Evolutionary conservation across 352 stramenopile species (phyloP), one percentile per base, ranked within the genome.

Genomic region (Phytophthora sojae): DNA sequence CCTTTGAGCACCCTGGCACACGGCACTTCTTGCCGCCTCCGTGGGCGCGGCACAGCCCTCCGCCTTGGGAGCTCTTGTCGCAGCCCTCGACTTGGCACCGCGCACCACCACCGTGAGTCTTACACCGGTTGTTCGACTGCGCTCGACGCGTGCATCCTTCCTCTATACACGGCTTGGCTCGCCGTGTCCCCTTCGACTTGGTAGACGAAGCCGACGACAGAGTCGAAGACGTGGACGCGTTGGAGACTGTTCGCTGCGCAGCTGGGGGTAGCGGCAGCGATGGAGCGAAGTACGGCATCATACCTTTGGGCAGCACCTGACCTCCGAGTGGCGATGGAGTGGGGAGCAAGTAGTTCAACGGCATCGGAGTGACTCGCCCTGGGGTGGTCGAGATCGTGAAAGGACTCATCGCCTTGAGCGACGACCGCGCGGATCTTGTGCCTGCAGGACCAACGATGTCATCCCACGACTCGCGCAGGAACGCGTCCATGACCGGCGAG

Each of bases 71-170:
- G 49, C 85, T 93, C 67, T 94, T 95, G 61, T 87, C 77, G 32
- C 88, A 95, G 8, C 80, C 83, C 12, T 73, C 51, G 26, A 90
- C 77, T 62, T 91, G 84, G 74, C 88, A 95, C 42, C 88, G 82
- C 8, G 86, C 88, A 30, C 88, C 88, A 15, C 88, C 88, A 47
- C 88, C 85, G 58, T 95, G 88, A 11, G 82, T 92, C 73, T 95
- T 95, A 73, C 88, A 95, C 4, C 83, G 81, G 64, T 93, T 92
- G 69, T 93, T 94, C 12, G 86, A 93, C 64, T 95, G 88, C 6
- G 83, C 88, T 8, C 86, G 76, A 1, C 83, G 85, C 0, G 71
- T 79, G 50, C 88, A 95, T 6, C 82, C 80, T 51, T 89, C 82
- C 6, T 76, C 61, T 15, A 92, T 61, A 56, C 87, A 95, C 57